Evolutionary conservation across 805 yeast species (phyloP), one percentile per base, ranked within the genome.

Genomic region (Starmerella roubikii): DNA sequence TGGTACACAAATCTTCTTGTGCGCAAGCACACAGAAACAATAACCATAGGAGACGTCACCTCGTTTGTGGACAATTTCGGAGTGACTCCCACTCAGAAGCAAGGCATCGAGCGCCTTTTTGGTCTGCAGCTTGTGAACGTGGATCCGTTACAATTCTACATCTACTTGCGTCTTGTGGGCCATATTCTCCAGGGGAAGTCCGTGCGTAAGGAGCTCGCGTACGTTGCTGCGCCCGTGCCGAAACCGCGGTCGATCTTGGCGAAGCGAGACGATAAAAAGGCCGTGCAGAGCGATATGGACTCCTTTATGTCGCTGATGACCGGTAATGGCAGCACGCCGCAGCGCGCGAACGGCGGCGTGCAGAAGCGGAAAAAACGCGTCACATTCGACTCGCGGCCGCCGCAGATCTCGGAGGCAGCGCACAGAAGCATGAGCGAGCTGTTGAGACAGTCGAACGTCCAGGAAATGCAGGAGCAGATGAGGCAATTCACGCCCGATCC

Each of bases 81-180:
- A 39, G 60, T 88, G 12, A 53, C 74, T 2, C 67, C 66, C 1
- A 51, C 56, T 2, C 61, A 72, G 25, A 74, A 73, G 54, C 66
- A 66, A 21, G 44, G 46, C 40, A 54, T 62, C 26, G 34, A 51
- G 27, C 45, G 44, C 16, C 41, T 60, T 26, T 56, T 61, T 30
- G 59, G 54, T 27, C 48, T 42, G 30, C 53, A 52, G 10, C 43
- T 68, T 25, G 66, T 66, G 40, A 69, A 79, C 3, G 66, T 88
- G 39, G 85, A 83, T 51, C 76, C 85, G 39, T 93, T 94, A 5
- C 93, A 85, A 56, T 88, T 91, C 60, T 91, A 81, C 61, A 94
- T 94, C 0, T 68, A 84, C 27, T 56, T 88, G 38, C 67, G 98
- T 50, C 68, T 91, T 17, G 68, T 85, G 12, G 71, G 93, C 16